Evolutionary conservation across 805 yeast genomes (phyloP).

Genomic region (Metschnikowia noctiluminum): DNA sequence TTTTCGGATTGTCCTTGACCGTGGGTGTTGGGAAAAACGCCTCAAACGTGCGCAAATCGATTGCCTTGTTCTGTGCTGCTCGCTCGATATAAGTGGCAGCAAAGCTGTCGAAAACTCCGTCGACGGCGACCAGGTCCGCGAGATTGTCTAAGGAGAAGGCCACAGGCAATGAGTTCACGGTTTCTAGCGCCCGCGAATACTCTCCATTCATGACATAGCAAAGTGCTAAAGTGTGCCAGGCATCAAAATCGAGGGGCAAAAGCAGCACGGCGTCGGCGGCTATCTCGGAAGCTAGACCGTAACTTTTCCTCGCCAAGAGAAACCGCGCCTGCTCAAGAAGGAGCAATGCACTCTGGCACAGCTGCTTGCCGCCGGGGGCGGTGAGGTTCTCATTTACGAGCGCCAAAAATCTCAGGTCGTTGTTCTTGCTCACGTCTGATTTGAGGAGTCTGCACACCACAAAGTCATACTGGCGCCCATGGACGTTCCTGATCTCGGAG

Average conservation of each 20-base stretch:
- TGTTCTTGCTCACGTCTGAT: constrained; percentile 27
- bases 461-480: constrained; percentile 17
- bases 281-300: constrained; percentile 53
- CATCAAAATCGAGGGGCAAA: constrained; percentile 71
- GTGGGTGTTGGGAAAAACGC: constrained; percentile 16
- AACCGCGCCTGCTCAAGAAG: constrained; percentile 63
- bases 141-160: constrained; percentile 3
- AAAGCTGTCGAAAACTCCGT: constrained; percentile 12
- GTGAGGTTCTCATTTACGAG: constrained; percentile 30
- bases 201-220: constrained; percentile 57
- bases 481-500: constrained; percentile 24
- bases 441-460: constrained; percentile 43
- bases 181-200: constrained; percentile 55
- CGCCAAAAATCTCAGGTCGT: constrained; percentile 47
- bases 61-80: constrained; percentile 2
- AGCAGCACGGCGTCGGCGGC: constrained; percentile 61
- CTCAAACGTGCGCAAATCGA: constrained; percentile 15
- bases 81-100: constrained; percentile 11
- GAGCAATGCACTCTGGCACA: constrained; percentile 55
- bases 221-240: constrained; percentile 66
- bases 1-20: neutral
- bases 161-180: constrained; percentile 77
- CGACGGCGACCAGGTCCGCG: constrained; percentile 5
- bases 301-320: constrained; percentile 51
- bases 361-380: constrained; percentile 1